Evolutionary conservation across 805 yeast genomes (phyloP), one percentile per base, ranked within the genome.

Genomic region (Sungouiella thailandica): DNA sequence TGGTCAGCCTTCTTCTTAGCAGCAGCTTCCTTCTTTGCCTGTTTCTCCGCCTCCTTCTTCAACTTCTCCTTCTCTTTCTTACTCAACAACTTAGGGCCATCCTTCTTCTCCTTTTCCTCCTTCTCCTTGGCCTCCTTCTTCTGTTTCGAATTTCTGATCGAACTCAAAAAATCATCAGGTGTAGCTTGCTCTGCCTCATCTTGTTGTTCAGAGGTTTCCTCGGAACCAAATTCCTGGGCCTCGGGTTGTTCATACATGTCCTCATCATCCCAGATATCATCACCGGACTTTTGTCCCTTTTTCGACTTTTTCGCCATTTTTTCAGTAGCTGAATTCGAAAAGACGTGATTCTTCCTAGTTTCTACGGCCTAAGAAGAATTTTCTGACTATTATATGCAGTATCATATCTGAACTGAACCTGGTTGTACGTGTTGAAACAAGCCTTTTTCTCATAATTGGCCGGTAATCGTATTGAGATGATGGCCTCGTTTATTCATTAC

Each of bases 61-160:
- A 93, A 95, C 68, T 81, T 89, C 67, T 90, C 94, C 65, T 83
- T 84, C 54, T 84, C 97, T 65, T 90, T 88, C 75, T 90, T 93
- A 37, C 90, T 78, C 62, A 89, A 87, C 54, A 88, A 70, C 44
- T 78, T 74, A 30, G 90, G 87, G 19, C 76, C 87, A 31, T 71
- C 76, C 31, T 66, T 59, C 33, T 59, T 57, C 40, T 67, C 64
- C 50, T 58, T 64, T 75, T 48, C 76, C 40, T 75, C 78, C 35
- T 77, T 80, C 40, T 72, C 78, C 60, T 78, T 79, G 29, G 72
- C 80, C 46, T 76, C 79, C 63, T 81, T 80, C 73, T 84, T 85
- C 59, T 76, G 75, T 65, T 85, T 85, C 38, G 90, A 80, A 44
- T 73, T 76, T 61, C 84, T 77, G 62, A 89, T 74, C 27, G 95